These are phyloP conservation scores for Scortechinia acanthostroma DNA, from an alignment of 2,329 filamentous ascomycete species.

Conservation along the genomic window DNA sequence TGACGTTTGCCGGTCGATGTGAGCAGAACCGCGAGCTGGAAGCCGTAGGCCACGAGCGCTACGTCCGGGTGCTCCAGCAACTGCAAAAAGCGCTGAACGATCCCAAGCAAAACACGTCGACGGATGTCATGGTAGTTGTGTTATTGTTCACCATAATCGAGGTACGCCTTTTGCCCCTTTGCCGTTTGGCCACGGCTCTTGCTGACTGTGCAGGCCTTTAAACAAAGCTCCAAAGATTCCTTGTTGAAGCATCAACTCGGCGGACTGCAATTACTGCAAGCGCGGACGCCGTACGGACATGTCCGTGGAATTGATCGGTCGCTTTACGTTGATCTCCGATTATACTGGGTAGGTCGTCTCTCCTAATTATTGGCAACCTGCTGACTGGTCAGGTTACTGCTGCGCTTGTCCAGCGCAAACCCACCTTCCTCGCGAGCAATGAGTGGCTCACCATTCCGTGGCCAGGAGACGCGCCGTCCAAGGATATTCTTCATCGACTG, in stretches of 20 bases:
- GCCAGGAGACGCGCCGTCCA: constrained; percentile 8
- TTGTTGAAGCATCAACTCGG: constrained; percentile 14
- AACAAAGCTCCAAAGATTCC: constrained; percentile 13
- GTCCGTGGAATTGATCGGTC: constrained; percentile 13
- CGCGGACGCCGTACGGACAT: constrained; percentile 13
- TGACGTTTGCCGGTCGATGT: constrained; percentile 12
- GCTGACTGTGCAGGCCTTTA: constrained; percentile 11
- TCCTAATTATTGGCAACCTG: too few relatives aligned
- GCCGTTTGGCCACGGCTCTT: not conserved
- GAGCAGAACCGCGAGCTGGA: constrained; percentile 10
- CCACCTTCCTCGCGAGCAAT: constrained; percentile 12
- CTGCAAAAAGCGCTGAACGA: not conserved
- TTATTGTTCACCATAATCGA: constrained; percentile 14
- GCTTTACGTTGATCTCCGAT: constrained; percentile 14
- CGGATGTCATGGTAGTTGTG: constrained; percentile 12
- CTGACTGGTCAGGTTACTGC: constrained; percentile 11
- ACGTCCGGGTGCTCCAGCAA: constrained; percentile 5
- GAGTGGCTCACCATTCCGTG: constrained; percentile 15
- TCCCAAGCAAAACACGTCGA: constrained; percentile 8
- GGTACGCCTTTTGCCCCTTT: constrained; percentile 5
- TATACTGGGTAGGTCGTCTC: constrained; percentile 12
- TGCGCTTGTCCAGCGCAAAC: constrained; percentile 11
- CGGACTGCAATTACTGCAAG: constrained; percentile 11
- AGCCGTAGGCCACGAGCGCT: constrained; percentile 10
- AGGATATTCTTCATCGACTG: constrained; percentile 13